Base-by-base conservation (phyloP, 1,284 basidiomycete species). In the Inonotus hispidus region DNA sequence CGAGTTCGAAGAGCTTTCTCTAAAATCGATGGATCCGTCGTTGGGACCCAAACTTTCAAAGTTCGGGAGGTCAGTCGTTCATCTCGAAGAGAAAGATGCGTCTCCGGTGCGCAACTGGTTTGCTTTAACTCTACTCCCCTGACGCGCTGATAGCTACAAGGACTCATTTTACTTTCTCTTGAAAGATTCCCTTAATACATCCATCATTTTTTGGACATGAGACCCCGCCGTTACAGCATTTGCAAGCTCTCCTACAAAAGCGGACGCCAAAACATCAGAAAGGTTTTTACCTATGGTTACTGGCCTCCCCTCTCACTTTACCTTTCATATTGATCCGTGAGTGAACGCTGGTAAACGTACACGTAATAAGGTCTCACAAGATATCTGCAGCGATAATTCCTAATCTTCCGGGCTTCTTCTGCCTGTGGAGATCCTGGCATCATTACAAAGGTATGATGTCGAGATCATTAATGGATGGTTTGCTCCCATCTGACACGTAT, bases 321-420 rank as follows among this genome's bases (percentile, higher is more conserved):
- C 90, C 90, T 1, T 84, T 92, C 67, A 79, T 81, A 73, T 68
- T 92, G 56, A 78, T 92, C 66, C 90, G 88, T 91, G 67, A 61
- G 89, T 79, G 32, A 8, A 32, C 8, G 37, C 14, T 32, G 29
- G 19, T 59, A 32, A 37, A 54, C 29, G 54, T 53, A 41, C 49
- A 35, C 10, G 43, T 21, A 16, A n/a, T 35, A 19, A 50, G 23
- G 37, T n/a, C 49, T 56, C 13, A 61, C 54, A 23, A 41, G 52
- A 21, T 47, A n/a, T 19, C 16, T 25, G 19, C 57, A 91, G 89
- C 90, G 13, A 72, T 92, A 59, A 84, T 92, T 70, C 90, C 90
- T 29, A 92, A 92, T 70, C 73, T 92, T 27, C 90, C 90, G 0
- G 87, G 92, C 71, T 91, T 92, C 76, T 92, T 90, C 72, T 91